phyloP scores from a whole-genome alignment of 371 early-diverging fungal species.

The Rhizopus microsporus region DNA sequence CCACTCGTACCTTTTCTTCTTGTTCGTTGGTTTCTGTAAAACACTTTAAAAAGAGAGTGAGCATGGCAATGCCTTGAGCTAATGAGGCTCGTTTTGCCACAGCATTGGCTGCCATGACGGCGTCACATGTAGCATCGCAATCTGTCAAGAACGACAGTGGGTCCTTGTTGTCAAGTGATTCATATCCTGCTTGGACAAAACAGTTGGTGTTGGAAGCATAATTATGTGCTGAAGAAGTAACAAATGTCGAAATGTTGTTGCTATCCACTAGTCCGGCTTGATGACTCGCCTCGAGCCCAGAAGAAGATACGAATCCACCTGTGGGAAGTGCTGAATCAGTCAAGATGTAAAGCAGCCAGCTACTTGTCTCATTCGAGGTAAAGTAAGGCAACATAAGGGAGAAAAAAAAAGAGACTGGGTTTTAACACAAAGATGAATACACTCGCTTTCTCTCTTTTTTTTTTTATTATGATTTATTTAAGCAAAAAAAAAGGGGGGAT shows the following conservation, averaged over 20 bases:
- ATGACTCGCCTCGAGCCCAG: slow-evolving; percentile 74
- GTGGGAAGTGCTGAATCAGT: slow-evolving; percentile 92
- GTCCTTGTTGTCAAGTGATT: slow-evolving; percentile 38
- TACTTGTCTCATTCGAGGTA: slow-evolving; percentile 46
- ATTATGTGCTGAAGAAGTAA: slow-evolving; percentile 57
- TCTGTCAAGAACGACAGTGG: slow-evolving; percentile 39
- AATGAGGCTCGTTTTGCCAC: slow-evolving; percentile 73
- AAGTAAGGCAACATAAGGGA: slow-evolving; percentile 16
- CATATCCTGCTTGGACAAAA: slow-evolving; percentile 66
- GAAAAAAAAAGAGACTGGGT: not conserved
- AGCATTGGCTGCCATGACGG: slow-evolving; percentile 62
- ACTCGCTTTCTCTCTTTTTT: slow-evolving; percentile 2
- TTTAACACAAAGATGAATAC: not conserved
- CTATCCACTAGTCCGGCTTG: slow-evolving; percentile 61
- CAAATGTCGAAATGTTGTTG: slow-evolving; percentile 43
- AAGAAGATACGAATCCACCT: slow-evolving; percentile 85
- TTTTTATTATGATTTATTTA: slow-evolving; percentile 5
- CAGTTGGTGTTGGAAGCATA: slow-evolving; percentile 71
- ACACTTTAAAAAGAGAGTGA: slow-evolving; percentile 63
- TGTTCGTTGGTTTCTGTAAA: slow-evolving; percentile 37
- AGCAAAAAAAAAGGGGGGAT: not conserved
- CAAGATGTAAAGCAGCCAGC: slow-evolving; percentile 81
- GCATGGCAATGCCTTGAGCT: slow-evolving; percentile 71
- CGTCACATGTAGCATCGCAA: slow-evolving; percentile 59
- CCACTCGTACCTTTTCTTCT: slow-evolving; percentile 25